Base-by-base conservation (phyloP, 2,329 filamentous ascomycete species). In the Penicillium crustosum region DNA sequence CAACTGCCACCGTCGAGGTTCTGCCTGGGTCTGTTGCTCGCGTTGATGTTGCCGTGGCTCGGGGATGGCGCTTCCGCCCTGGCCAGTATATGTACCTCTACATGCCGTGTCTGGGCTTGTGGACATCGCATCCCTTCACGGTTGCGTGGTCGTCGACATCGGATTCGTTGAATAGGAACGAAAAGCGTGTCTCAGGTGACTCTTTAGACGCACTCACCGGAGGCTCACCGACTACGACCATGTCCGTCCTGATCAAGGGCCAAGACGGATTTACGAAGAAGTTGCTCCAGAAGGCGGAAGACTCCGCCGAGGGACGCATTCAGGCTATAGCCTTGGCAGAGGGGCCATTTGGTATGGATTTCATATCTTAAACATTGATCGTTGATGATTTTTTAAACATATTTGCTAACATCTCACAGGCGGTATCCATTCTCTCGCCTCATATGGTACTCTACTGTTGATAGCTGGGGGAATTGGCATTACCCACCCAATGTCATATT, bases 1-100 rank as follows among this genome's bases (percentile, higher is more conserved):
- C 82, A 6, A 77, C 73, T 41, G 78, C 84, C 42, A 79, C 76
- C 2, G 77, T 86, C 23, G 82, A 86, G 65, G 81, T 82, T 48
- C 74, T 86, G 43, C 80, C 82, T 2, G 79, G 79, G 19, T 80
- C 83, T 61, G 82, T 84, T 15, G 82, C 81, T 53, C 79, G 83
- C 29, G 80, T 74, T 6, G 69, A 70, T 19, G 65, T 74, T 3
- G 63, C 66, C 5, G 62, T 73, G 23, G 66, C 71, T 6, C 62
- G 72, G 6, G 60, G 68, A 4, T 73, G 70, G 70, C 67, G 55
- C 7, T 73, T 74, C 60, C 66, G 64, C 7, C 63, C 83, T 73
- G 43, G 83, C 75, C 64, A 82, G 76, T 71, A 86, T 66, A 82
- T 83, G 25, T 84, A 85, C 68, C 76, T 82, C 31, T 86, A 85